phyloP scores from a whole-genome alignment of 148 eudicot species.

The Hydrangea macrophylla region DNA sequence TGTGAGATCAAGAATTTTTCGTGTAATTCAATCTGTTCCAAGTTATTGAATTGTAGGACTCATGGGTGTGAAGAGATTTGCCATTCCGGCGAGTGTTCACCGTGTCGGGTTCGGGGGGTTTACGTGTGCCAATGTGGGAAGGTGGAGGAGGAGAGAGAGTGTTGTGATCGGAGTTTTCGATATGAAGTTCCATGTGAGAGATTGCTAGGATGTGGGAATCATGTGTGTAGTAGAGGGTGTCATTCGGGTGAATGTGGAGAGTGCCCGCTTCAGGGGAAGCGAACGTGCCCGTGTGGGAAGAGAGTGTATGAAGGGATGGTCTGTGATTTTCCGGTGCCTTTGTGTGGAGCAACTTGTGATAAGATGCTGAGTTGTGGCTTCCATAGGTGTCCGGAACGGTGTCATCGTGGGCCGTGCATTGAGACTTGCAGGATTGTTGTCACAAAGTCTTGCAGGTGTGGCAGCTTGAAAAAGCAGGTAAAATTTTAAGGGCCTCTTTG shows the following conservation, averaged over 20 bases:
- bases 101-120: conserved; percentile 61
- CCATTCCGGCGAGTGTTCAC: conserved; percentile 79
- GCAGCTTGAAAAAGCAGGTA: conserved; percentile 95
- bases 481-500: too few species aligned
- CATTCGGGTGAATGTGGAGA: conserved; percentile 78
- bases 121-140: conserved; percentile 79
- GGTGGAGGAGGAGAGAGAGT: conserved; percentile 66
- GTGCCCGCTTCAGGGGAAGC: conserved; percentile 83
- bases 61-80: conserved; percentile 75
- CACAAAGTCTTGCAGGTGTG: conserved; percentile 83
- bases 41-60: conserved; percentile 53
- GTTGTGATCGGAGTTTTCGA: conserved; percentile 65
- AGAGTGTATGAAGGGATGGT: conserved; percentile 80
- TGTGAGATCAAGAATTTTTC: conserved; percentile 94
- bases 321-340: conserved; percentile 73
- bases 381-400: conserved; percentile 90
- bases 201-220: conserved; percentile 76
- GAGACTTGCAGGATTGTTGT: conserved; percentile 78
- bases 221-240: conserved; percentile 77
- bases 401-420: conserved; percentile 78
- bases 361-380: conserved; percentile 73
- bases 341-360: conserved; percentile 87
- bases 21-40: conserved; percentile 54
- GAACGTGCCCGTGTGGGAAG: conserved; percentile 90
- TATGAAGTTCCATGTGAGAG: conserved; percentile 55